Conservation (phyloP, 2,329 filamentous ascomycete species). For the Cytospora schulzeri region DNA sequence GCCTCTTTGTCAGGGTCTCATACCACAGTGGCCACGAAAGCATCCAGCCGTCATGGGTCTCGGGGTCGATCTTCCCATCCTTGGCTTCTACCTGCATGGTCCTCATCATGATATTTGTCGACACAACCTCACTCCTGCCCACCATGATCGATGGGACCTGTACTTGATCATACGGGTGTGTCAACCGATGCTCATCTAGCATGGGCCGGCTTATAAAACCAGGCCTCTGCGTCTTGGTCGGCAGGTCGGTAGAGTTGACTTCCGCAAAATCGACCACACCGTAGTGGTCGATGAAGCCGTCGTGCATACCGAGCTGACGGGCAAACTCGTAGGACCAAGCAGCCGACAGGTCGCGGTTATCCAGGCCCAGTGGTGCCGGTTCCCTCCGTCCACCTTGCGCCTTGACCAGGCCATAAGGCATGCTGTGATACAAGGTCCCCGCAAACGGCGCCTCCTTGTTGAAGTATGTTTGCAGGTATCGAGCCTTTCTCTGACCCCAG, state of each 20-base stretch:
- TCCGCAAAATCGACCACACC: slow-evolving; percentile 5
- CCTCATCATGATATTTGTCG: neutral
- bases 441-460: neutral
- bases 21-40: slow-evolving; percentile 23
- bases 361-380: slow-evolving; percentile 20
- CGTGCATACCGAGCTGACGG: slow-evolving; percentile 18
- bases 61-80: neutral
- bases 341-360: slow-evolving; percentile 23
- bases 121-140: neutral
- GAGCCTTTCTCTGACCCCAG: slow-evolving; percentile 1
- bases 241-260: neutral
- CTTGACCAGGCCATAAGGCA: slow-evolving; percentile 22
- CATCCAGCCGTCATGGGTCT: neutral
- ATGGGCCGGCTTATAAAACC: slow-evolving; percentile 10
- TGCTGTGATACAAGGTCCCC: neutral
- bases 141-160: slow-evolving; percentile 13
- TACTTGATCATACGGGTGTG: slow-evolving; percentile 10
- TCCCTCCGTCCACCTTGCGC: neutral
- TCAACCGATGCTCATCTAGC: neutral
- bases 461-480: slow-evolving; percentile 15
- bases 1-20: neutral
- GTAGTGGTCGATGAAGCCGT: slow-evolving; percentile 19
- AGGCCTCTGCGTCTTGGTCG: neutral
- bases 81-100: slow-evolving; percentile 6
- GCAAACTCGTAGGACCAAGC: slow-evolving; percentile 24